Conservation (phyloP, 768 basidiomycete species). For the Boletus reticulatus region DNA sequence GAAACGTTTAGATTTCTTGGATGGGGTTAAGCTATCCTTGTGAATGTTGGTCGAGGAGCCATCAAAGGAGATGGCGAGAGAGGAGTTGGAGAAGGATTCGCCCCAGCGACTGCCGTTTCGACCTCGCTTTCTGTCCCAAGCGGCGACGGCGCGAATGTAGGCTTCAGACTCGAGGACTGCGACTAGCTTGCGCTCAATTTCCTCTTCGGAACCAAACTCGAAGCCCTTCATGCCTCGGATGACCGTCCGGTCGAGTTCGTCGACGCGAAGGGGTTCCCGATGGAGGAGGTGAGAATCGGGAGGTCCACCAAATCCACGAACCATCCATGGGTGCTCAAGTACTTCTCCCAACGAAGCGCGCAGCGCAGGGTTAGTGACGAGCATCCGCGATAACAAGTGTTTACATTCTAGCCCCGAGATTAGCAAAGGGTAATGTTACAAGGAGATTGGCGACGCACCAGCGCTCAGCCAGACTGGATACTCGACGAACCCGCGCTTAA, state of each 20-base stretch:
- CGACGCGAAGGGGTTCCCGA: constrained; percentile 84
- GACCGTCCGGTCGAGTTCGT: constrained; percentile 86
- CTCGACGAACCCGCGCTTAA: constrained; percentile 95
- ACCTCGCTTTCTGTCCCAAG: constrained; percentile 74
- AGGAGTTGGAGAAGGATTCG: constrained; percentile 61
- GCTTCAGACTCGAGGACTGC: constrained; percentile 74
- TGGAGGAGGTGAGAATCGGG: constrained; percentile 84
- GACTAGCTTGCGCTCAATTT: constrained; percentile 73
- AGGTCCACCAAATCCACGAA: constrained; percentile 77
- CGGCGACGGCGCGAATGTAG: constrained; percentile 68
- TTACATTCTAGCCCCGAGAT: constrained; percentile 76
- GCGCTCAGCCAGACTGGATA: constrained; percentile 96
- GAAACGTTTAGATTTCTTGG: constrained; percentile 79
- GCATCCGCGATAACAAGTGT: constrained; percentile 88
- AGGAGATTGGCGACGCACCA: constrained; percentile 48
- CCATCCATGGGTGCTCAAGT: constrained; percentile 89
- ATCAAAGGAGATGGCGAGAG: constrained; percentile 63
- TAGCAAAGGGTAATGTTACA: constrained; percentile 4
- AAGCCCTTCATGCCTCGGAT: constrained; percentile 93
- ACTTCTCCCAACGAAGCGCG: constrained; percentile 86
- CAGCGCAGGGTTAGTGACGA: constrained; percentile 87
- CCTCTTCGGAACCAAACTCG: constrained; percentile 89
- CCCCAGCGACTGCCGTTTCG: constrained; percentile 49
- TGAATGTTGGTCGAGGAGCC: constrained; percentile 41
- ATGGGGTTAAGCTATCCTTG: constrained; percentile 42